Base-by-base conservation (phyloP, 140 eudicot genomes). In the Cichorium intybus region DNA sequence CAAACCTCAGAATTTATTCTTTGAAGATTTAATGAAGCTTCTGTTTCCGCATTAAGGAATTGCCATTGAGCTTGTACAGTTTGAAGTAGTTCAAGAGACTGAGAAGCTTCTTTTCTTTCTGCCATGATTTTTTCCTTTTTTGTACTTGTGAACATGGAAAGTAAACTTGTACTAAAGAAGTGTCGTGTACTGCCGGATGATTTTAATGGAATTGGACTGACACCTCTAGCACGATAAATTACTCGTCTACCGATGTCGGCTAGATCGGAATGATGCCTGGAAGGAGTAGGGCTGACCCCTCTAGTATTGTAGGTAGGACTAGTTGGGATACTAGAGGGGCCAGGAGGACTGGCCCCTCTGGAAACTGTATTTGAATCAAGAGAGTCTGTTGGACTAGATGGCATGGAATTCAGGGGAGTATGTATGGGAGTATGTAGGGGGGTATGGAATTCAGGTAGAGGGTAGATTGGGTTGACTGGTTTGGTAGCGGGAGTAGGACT, bases 21-120 rank as follows among this genome's bases (percentile, higher is more conserved):
- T 75, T 84, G 99, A 65, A 59, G 57, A 62, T 65, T 56, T 51
- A 85, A 34, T 18, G 77, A 71, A 66, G 85, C 84, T 71, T 77
- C 77, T 24, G 80, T 69, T 62, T 64, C 81, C 10, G 95, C 97
- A 82, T 86, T 93, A 43, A 82, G 86, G 76, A 74, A 86, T 54
- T 85, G 82, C 97, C 99, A 93, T 53, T 93, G 99, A 74, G 86
- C 66, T 68, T 83, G 95, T 60, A 87, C 80, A 67, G 80, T 93
- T 60, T 82, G 73, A 58, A 88, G 82, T 66, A 93, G 71, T 75
- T 92, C 75, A 57, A 93, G 62, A 33, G 68, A 69, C 71, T 82
- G 88, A 47, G 77, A 82, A 66, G 76, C 90, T 51, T 93, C 95
- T 11, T 81, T 77, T 50, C 68, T 79, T 73, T 75, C 79, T 23